Evolutionary conservation across 148 eudicot genomes (phyloP), one percentile per base, ranked within the genome.

Genomic region (Arctostaphylos glauca): DNA sequence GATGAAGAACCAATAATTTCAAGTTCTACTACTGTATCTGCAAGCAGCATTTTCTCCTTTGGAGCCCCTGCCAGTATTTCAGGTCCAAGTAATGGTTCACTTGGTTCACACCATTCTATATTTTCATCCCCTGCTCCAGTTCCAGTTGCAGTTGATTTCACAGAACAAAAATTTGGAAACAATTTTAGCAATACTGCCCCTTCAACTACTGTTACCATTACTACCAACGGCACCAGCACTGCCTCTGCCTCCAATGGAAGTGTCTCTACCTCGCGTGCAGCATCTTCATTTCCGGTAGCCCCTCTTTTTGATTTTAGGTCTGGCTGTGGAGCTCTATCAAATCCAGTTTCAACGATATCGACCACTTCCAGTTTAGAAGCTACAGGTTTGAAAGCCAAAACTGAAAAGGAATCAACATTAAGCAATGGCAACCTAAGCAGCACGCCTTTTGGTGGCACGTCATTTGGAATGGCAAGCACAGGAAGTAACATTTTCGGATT

Each of bases 401-500:
- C 83, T 44, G 89, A 88, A 9, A 85, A 82, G 76, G 88, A 80
- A 47, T 80, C 81, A 31, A 71, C 44, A 9, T 38, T 62, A 21
- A 5, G 38, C 79, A 74, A 75, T 84, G 89, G 86, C 82, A 89
- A 46, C 59, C 46, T 68, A 54, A 79, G 80, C 71, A 83, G 81
- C 83, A 38, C 85, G 54, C 60, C 85, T 55, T 85, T 85, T 47
- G 73, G 73, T 70, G 79, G 84, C 48, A 76, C 85, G 75, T 75
- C 89, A 71, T 56, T 83, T 79, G 82, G 73, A 64, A 55, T 54
- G 68, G 73, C 87, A 21, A 84, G 78, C 83, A 31, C 79, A 13
- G 88, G 84, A 38, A 86, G 58, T 70, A 77, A 80, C 55, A 53
- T 60, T 67, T 91, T 84, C 81, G 89, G 87, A 9, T 85, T 89